Conservation (phyloP, 306 rosid species). For the Chamaecrista fasciculata region DNA sequence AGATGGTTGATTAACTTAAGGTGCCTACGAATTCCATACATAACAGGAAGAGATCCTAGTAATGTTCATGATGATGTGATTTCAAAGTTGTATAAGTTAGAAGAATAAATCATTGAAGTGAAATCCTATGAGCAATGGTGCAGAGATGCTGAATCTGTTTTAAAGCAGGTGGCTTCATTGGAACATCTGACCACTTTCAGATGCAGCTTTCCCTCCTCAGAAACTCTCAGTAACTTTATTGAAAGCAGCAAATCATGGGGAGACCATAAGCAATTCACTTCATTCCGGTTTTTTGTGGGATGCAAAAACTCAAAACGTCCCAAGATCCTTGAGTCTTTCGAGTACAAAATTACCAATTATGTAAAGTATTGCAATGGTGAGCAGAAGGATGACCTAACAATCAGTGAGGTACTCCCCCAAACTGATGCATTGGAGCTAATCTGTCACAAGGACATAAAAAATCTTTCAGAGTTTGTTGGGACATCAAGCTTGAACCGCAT, state of each 20-base stretch:
- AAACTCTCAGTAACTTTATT: not conserved
- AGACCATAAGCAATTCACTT: not conserved
- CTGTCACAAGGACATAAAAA: not conserved
- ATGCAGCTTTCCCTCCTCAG: constrained; percentile 11
- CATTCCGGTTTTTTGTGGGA: not conserved
- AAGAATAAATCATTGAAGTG: constrained; percentile 36
- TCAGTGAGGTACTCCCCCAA: not conserved
- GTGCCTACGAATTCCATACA: not conserved
- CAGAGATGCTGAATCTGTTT: not conserved
- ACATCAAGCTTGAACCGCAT: not conserved
- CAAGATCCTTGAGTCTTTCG: not conserved
- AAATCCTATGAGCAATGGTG: not conserved
- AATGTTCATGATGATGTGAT: not conserved
- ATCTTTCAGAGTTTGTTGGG: not conserved
- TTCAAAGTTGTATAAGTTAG: constrained; percentile 21
- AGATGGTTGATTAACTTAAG: not conserved
- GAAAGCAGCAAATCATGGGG: not conserved
- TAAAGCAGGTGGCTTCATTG: constrained; percentile 25
- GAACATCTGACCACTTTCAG: constrained; percentile 26
- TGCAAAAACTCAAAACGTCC: not conserved
- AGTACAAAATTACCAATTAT: not conserved
- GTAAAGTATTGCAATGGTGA: not conserved
- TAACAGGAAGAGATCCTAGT: not conserved
- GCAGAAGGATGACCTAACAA: not conserved
- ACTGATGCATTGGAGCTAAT: constrained; percentile 9